Conservation (phyloP, 169 alveolate genomes). For the Cryptosporidium meleagridis region DNA sequence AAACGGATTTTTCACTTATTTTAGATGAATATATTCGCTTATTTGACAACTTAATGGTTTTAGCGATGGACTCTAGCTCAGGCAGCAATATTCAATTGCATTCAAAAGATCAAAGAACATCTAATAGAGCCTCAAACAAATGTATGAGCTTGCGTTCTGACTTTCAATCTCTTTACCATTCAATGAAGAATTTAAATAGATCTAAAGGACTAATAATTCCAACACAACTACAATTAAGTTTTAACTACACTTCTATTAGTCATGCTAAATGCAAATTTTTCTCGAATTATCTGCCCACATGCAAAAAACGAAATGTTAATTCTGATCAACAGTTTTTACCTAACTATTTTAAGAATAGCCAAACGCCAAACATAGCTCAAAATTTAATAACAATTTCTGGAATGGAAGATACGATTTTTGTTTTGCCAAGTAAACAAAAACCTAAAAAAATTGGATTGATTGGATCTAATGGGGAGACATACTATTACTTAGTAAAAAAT, state of each 20-base stretch:
- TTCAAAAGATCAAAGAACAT: not conserved
- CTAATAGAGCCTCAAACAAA: conserved; percentile 31
- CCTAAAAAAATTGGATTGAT: conserved; percentile 91
- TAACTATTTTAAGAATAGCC: not conserved
- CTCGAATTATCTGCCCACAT: conserved; percentile 1
- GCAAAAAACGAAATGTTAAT: not conserved
- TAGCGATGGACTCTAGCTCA: conserved; percentile 70
- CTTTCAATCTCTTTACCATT: conserved; percentile 61
- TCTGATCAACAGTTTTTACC: conserved; percentile 25
- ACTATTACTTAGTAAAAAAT: conserved; percentile 89
- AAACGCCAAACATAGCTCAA: not conserved
- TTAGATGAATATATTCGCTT: conserved; percentile 59
- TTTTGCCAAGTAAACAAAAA: conserved; percentile 91
- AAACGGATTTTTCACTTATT: conserved; percentile 10
- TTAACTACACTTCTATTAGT: not conserved
- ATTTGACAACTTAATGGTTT: conserved; percentile 60
- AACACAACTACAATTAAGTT: conserved; percentile 37
- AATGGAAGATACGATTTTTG: conserved; percentile 78
- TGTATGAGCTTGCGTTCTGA: conserved; percentile 59
- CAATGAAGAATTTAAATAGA: conserved; percentile 44
- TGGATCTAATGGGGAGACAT: conserved; percentile 91
- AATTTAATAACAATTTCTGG: conserved; percentile 74
- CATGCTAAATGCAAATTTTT: not conserved
- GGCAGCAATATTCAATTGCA: conserved; percentile 20
- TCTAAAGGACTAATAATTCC: conserved; percentile 55